Base-by-base conservation (phyloP, 768 basidiomycete genomes). In the Lactarius trivialis region DNA sequence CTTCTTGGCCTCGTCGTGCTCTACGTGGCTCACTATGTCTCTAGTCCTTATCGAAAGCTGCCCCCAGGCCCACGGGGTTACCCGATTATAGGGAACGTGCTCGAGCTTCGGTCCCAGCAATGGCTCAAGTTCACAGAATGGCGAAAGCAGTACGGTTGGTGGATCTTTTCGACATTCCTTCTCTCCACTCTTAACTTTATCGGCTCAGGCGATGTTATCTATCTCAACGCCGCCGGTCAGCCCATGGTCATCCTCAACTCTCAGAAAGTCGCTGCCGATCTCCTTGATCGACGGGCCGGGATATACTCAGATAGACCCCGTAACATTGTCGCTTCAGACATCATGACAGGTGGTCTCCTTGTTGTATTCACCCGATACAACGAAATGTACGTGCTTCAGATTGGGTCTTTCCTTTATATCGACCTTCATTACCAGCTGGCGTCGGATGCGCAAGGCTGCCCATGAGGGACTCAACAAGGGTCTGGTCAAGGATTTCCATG, bases 401-500 rank as follows among this genome's bases (percentile, higher is more conserved):
- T 15, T 17, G 32, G 33, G n/a, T 26, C 21, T 15, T 50, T 21
- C 8, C 26, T 30, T n/a, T 19, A 19, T 55, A 41, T 33, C 41
- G 33, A 33, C 3, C 19, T n/a, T 14, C 19, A 26, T 41, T 57
- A n/a, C 8, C 12, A 76, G 74, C 30, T 76, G 74, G 75, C 69
- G 73, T 30, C 65, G 71, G 15, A 72, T 74, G 71, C 71, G 75
- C 21, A 70, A 73, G 19, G 71, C 74, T 1, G 70, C 70, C 3
- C 72, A 76, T 60, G 74, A 75, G 48, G 72, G 73, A 7, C 71
- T 76, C 33, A 70, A 70, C 55, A 69, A 68, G 49, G 60, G 68
- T 17, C 60, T 63, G 4, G 67, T 68, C 4, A 64, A 58, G 30
- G 58, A 65, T 33, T 76, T 69, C 60, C 45, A 71, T 12, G 64